Evolutionary conservation across 306 rosid genomes (phyloP).

Genomic region (Arachis stenosperma): DNA sequence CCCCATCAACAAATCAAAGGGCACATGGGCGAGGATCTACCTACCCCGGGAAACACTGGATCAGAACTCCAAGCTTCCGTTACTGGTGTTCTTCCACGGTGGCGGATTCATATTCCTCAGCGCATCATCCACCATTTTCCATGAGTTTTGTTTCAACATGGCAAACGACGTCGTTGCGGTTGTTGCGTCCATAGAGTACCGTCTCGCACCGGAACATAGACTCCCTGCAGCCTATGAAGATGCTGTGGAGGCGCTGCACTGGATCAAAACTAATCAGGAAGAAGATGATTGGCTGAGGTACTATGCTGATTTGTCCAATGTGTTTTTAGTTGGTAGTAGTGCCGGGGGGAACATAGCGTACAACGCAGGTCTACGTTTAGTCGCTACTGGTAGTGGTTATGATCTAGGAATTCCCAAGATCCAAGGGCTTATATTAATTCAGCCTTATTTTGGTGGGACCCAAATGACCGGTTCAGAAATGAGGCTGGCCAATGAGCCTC

Average conservation of each 20-base stretch:
- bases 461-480: constrained; percentile 46
- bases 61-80: constrained; percentile 41
- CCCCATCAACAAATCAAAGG: constrained; percentile 49
- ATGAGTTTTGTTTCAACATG: constrained; percentile 43
- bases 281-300: constrained; percentile 49
- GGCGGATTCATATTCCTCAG: constrained; percentile 52
- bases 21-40: constrained; percentile 54
- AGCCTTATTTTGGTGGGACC: constrained; percentile 58
- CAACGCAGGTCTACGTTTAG: constrained; percentile 51
- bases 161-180: constrained; percentile 41
- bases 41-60: constrained; percentile 44
- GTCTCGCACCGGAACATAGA: constrained; percentile 61
- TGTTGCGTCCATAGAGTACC: constrained; percentile 55
- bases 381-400: background rate
- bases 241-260: constrained; percentile 60
- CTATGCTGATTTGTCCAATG: constrained; percentile 42
- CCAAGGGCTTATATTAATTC: constrained; percentile 58
- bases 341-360: constrained; percentile 62
- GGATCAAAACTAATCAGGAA: constrained; percentile 42
- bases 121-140: constrained; percentile 37
- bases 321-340: constrained; percentile 54
- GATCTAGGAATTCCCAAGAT: constrained; percentile 18
- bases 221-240: constrained; percentile 62
- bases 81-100: constrained; percentile 51
- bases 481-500: constrained; percentile 37